Percentiles rank a stretch among this genome's conserved stretches.
phyloP scores from a whole-genome alignment of 2,329 filamentous ascomycete species.

The Trichoderma pleuroti region DNA sequence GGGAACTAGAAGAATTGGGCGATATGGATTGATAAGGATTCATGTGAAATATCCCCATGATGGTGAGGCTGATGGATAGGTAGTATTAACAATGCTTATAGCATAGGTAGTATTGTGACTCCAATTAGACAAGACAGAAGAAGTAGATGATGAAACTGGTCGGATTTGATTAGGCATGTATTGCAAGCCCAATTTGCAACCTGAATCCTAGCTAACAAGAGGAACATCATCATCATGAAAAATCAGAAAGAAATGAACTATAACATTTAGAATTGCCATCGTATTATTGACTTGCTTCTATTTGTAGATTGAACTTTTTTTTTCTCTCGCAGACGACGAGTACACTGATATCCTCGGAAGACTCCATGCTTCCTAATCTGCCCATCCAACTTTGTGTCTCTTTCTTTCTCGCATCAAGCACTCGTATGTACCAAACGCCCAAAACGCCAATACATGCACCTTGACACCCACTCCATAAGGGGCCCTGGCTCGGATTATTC shows the following conservation, averaged over 20 bases:
- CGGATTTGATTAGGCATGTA: background rate
- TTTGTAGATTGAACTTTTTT: background rate
- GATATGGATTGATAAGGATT: background rate
- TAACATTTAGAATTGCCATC: background rate
- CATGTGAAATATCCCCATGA: background rate
- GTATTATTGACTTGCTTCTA: background rate
- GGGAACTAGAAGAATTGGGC: background rate
- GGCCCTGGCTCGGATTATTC: constrained; percentile 58
- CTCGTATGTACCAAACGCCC: constrained; percentile 22
- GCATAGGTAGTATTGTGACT: background rate
- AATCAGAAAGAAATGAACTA: background rate
- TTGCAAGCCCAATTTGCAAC: background rate
- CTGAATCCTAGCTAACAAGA: background rate
- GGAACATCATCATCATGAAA: background rate
- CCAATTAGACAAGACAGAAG: background rate
- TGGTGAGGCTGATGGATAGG: background rate
- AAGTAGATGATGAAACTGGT: background rate
- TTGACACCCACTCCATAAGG: constrained; percentile 68
- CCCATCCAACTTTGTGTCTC: background rate
- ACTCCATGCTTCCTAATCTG: constrained; percentile 1
- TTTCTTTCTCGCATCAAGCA: constrained; percentile 16
- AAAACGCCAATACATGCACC: constrained; percentile 30
- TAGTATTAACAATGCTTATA: background rate
- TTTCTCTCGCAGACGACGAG: background rate
- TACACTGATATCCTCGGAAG: background rate